These are phyloP conservation scores for Pugionium dolabratum DNA, from an alignment of 345 rosid species.

Conservation along the genomic window DNA sequence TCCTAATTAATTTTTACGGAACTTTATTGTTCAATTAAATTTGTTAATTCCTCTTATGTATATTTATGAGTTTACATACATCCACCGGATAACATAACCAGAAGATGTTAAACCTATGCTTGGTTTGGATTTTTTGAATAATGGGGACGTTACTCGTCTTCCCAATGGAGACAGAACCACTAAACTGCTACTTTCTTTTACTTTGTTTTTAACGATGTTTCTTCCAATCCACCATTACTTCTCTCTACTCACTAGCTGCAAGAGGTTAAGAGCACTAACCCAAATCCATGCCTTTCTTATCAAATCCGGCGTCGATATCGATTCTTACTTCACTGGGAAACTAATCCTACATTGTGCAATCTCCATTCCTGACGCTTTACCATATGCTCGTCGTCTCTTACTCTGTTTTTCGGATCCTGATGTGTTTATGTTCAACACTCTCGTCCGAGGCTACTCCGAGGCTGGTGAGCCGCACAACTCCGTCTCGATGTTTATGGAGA, in stretches of 20 bases:
- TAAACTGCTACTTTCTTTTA: no score
- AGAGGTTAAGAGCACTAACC: constrained; percentile 47
- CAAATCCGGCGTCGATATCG: constrained; percentile 48
- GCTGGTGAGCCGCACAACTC: constrained; percentile 51
- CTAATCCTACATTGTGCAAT: constrained; percentile 56
- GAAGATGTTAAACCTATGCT: no score
- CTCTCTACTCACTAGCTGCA: constrained; percentile 50
- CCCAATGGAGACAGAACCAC: no score
- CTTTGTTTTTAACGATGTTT: constrained; percentile 6
- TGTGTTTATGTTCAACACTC: constrained; percentile 71
- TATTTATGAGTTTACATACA: no score
- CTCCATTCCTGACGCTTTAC: constrained; percentile 46
- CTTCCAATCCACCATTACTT: constrained; percentile 26
- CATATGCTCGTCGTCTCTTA: constrained; percentile 53
- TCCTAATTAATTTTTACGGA: no score
- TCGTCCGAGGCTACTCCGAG: constrained; percentile 63
- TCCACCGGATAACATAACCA: no score
- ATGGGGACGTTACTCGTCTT: no score
- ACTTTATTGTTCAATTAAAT: no score
- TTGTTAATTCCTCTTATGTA: no score
- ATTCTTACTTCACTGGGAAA: constrained; percentile 58
- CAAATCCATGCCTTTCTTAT: constrained; percentile 56
- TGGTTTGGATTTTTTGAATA: no score
- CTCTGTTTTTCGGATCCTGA: constrained; percentile 53
- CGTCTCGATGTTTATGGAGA: constrained; percentile 44